Base-by-base conservation (phyloP, 441 rosid species). In the Brassica balearica region DNA sequence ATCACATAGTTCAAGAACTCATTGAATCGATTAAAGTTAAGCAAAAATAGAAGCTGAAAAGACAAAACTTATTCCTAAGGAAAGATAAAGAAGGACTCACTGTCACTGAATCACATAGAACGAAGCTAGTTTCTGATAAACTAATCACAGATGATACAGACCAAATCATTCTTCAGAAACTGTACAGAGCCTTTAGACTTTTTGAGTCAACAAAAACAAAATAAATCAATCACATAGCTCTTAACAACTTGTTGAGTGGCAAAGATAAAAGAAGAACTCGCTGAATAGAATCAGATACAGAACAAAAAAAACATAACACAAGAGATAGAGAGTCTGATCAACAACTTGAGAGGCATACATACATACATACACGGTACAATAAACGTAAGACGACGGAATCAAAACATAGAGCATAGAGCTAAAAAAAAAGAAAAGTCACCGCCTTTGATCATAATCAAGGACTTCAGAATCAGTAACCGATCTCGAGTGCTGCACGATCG, bases 401-500 rank as follows among this genome's bases (percentile, higher is more conserved):
- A 69, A 69, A 41, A 74, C 71, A 73, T 69, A 4, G 7, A 38
- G 17, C 11, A 66, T 0, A 22, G 15, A 17, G 9, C 2, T 5
- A 48, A 48, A 51, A 12, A 51, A 12, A 4, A n/a, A 5, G 6
- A 2, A 4, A 17, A 61, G 51, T 59, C 84, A 86, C 61, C 80
- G 83, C 65, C 74, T 81, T 83, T 78, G 84, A 77, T 88, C 95
- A 48, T 90, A 88, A 81, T 90, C 95, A 10, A 86, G 85, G 43
- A 90, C 87, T 76, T 90, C 95, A 6, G 91, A 88, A 69, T 90
- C 91, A 2, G 92, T 85, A 23, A 88, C 87, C 36, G 92, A 86
- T 9, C 87, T 75, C 10, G 92, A 90, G 79, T 86, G 91, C 68
- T 90, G 92, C 22, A 90, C 95, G 8, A 90, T 90, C 32, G 91